Evolutionary conservation across 1,284 basidiomycete species (phyloP).

Genomic region (Moniliophthora roreri): DNA sequence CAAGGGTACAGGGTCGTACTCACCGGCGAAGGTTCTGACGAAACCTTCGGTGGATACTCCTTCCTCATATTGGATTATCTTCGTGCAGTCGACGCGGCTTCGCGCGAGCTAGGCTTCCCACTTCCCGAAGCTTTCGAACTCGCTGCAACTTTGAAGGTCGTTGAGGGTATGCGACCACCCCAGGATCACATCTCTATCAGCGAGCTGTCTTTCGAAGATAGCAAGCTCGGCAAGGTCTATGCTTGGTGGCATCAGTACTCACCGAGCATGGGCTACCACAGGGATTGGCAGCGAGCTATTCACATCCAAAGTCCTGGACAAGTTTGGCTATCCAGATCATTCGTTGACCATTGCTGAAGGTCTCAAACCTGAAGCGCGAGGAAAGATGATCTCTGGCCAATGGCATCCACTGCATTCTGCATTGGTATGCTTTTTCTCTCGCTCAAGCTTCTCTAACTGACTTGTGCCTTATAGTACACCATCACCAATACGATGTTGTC

Average conservation of each 20-base stretch:
- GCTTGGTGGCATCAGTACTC: conserved; percentile 15
- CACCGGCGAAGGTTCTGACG: conserved; percentile 21
- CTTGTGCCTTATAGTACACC: conserved; percentile 9
- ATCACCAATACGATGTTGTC: conserved; percentile 10
- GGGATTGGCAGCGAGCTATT: background rate
- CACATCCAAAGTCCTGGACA: background rate
- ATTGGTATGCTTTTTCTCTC: conserved; percentile 3
- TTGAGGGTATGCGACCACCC: conserved; percentile 5
- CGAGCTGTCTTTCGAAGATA: conserved; percentile 4
- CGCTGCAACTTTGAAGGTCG: background rate
- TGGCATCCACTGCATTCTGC: conserved; percentile 16
- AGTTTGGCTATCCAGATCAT: conserved; percentile 10
- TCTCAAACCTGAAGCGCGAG: conserved; percentile 8
- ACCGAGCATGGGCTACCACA: conserved; percentile 7
- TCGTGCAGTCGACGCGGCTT: conserved; percentile 13
- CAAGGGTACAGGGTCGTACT: conserved; percentile 21
- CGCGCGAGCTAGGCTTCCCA: conserved; percentile 10
- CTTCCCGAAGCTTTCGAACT: conserved; percentile 14
- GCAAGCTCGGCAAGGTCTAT: conserved; percentile 8
- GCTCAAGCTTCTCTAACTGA: background rate
- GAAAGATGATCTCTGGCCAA: conserved; percentile 9
- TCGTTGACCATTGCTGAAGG: conserved; percentile 12
- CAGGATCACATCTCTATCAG: conserved; percentile 13
- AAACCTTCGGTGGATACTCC: conserved; percentile 19
- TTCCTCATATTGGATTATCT: conserved; percentile 17